These are phyloP conservation scores for Phalaenopsis equestris DNA, from an alignment of 106 monocot genomes.

Conservation along the genomic window DNA sequence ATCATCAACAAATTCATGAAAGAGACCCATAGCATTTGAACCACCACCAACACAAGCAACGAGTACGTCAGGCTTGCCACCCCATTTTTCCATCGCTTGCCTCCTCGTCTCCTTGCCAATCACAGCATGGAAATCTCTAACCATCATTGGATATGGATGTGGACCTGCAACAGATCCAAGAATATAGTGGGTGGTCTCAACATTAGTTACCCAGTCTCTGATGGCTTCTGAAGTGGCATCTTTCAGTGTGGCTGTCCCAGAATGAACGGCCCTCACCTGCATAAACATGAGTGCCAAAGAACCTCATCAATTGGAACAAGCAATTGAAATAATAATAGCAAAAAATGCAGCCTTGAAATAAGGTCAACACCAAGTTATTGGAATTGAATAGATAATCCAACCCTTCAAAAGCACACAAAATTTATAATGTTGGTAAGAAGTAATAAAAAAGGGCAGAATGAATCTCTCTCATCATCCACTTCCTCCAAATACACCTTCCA, in stretches of 20 bases:
- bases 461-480: not conserved
- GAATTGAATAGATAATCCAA: not conserved
- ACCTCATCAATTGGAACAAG: not conserved
- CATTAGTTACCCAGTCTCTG: slow-evolving; percentile 75
- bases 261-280: slow-evolving; percentile 61
- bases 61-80: slow-evolving; percentile 66
- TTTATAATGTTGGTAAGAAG: not conserved
- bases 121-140: slow-evolving; percentile 71
- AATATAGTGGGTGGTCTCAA: slow-evolving; percentile 72
- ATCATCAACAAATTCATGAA: slow-evolving; percentile 79
- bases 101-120: slow-evolving; percentile 74
- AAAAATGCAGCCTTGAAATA: not conserved
- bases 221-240: slow-evolving; percentile 78
- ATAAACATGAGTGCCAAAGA: not conserved
- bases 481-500: not conserved
- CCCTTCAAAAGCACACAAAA: not conserved
- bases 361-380: not conserved
- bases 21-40: slow-evolving; percentile 78
- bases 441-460: not conserved
- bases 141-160: slow-evolving; percentile 81
- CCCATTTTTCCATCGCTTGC: slow-evolving; percentile 71
- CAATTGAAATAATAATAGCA: not conserved
- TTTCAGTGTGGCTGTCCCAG: slow-evolving; percentile 65
- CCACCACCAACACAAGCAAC: slow-evolving; percentile 81
- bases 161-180: slow-evolving; percentile 71